Base-by-base conservation (phyloP, 2,329 filamentous ascomycete genomes). In the Intubia oerlemansii region DNA sequence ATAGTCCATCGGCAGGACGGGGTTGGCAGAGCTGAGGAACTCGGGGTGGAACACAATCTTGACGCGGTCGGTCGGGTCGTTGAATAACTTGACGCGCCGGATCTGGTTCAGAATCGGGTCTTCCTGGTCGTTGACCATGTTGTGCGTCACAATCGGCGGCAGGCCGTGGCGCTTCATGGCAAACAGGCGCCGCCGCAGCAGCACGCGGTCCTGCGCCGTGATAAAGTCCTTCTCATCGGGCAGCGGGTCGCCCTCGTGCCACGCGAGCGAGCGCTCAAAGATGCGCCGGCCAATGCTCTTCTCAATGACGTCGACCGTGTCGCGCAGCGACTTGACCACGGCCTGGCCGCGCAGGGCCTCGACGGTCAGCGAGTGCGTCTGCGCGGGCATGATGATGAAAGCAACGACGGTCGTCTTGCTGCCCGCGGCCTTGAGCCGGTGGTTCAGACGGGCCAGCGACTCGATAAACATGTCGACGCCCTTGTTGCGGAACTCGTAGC, bases 401-500 rank as follows among this genome's bases (percentile, higher is more conserved):
- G 88, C 85, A 12, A 98, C 85, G 7, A 98, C 76, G 0, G 88
- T 95, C 47, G 74, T 84, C 53, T 88, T 90, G 41, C 81, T 91
- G 27, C 80, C 80, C 7, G 71, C 54, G 29, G 54, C 54, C 64
- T 95, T 95, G 45, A 98, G 68, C 22, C 77, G 69, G 57, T 95
- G 84, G 54, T 98, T 98, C 43, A 98, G 57, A 24, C 88, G 78
- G 17, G 88, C 88, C 37, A 98, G 58, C 4, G 84, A 88, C 53
- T 98, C 88, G 41, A 98, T 91, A 52, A 95, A 98, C 88, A 98
- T 95, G 52, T 98, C 88, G 8, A 93, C 85, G 45, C 88, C 88
- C 56, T 98, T 98, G 48, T 98, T 98, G 38, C 88, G 65, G 62
- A 85, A 98, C 52, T 98, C 88, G 46, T 98, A 98, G 37, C 88